Evolutionary conservation across 495 filamentous ascomycete genomes (phyloP).

Genomic region (Penicillium atrosanguineum): DNA sequence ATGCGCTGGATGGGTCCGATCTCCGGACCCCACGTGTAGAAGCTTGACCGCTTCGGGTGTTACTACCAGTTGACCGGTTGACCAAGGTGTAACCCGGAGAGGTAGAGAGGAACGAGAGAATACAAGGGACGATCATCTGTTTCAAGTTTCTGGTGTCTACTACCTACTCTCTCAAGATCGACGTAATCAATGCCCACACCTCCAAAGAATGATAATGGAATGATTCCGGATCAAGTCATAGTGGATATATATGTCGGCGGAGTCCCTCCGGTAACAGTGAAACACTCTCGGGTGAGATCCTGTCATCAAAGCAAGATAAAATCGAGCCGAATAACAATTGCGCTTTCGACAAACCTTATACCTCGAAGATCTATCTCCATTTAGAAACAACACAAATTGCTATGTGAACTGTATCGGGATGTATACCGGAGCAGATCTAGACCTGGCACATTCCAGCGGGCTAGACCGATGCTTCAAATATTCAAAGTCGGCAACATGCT

Average conservation of each 20-base stretch:
- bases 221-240: no score
- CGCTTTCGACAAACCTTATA: no score
- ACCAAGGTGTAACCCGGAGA: not conserved
- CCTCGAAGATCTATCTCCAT: not conserved
- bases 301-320: no score
- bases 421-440: not conserved
- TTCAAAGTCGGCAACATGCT: not conserved
- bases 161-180: no score
- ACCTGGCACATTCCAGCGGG: not conserved
- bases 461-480: not conserved
- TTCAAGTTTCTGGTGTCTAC: not conserved
- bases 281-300: no score
- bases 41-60: conserved; percentile 22
- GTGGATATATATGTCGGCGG: no score
- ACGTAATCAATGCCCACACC: no score
- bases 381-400: not conserved
- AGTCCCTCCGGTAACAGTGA: no score
- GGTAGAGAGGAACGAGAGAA: not conserved
- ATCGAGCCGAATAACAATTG: no score
- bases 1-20: conserved; percentile 18
- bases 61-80: not conserved
- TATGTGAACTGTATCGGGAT: no score
- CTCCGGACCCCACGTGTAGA: conserved; percentile 33
- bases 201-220: no score
- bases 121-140: not conserved